Evolutionary conservation across 139 green algal genomes (phyloP).

Genomic region (Chlamydomonas incerta): DNA sequence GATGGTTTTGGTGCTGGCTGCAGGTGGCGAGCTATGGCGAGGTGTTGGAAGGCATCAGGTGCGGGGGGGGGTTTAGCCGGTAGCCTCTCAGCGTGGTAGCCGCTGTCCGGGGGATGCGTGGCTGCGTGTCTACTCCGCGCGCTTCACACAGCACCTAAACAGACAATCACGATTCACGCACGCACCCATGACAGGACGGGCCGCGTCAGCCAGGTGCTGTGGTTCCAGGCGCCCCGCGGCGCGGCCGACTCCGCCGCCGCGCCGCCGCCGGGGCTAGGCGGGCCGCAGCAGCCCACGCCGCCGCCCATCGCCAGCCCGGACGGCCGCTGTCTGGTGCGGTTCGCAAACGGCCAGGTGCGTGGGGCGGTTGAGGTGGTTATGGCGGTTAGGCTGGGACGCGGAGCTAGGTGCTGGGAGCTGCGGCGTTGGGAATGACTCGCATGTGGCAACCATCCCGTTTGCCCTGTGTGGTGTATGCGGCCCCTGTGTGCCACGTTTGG

Average conservation of each 20-base stretch:
- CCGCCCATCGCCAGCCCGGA: neutral
- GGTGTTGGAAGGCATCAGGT: constrained; percentile 67
- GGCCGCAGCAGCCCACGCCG: neutral
- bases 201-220: constrained; percentile 65
- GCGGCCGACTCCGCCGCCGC: neutral
- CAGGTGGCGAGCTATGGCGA: constrained; percentile 61
- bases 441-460: no score
- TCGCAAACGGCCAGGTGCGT: constrained; percentile 18
- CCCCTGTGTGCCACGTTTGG: no score
- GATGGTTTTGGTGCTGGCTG: no score
- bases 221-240: constrained; percentile 58
- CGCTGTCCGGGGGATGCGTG: no score
- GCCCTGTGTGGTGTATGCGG: no score
- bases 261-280: neutral
- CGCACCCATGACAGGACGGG: constrained; percentile 35
- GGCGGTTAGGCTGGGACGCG: neutral
- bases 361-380: neutral
- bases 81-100: no score
- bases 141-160: no score
- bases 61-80: neutral
- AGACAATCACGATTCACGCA: no score
- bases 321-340: neutral
- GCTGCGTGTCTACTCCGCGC: no score
- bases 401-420: no score
- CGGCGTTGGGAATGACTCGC: no score